Conservation (phyloP, 257 asterid species). For the Solanum clarkiae region DNA sequence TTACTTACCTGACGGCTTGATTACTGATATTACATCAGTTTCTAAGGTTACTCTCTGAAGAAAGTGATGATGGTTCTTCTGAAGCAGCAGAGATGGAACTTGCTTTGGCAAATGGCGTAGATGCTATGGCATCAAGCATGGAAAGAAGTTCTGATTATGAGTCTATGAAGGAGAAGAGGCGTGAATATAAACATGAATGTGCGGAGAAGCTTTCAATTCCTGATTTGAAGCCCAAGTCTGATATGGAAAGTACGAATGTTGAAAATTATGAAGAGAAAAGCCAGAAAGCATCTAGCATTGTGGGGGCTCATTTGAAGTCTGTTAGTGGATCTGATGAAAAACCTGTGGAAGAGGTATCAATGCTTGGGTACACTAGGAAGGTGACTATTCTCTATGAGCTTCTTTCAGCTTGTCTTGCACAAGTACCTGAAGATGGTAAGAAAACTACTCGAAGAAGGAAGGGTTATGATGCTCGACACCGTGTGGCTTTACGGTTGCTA, state of each 20-base stretch:
- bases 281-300: slow-evolving; percentile 24
- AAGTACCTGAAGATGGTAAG: slow-evolving; percentile 37
- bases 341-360: slow-evolving; percentile 48
- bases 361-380: slow-evolving; percentile 60
- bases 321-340: slow-evolving; percentile 29
- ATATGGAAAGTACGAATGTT: slow-evolving; percentile 6
- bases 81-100: slow-evolving; percentile 47
- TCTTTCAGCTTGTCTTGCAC: slow-evolving; percentile 76
- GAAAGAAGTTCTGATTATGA: slow-evolving; percentile 29
- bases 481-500: slow-evolving; percentile 71
- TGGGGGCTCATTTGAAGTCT: slow-evolving; percentile 19
- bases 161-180: slow-evolving; percentile 53
- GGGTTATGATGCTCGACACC: slow-evolving; percentile 89
- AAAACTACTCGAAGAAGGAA: slow-evolving; percentile 30
- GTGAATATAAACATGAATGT: slow-evolving; percentile 51
- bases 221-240: slow-evolving; percentile 21
- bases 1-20: background rate
- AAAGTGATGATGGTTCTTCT: slow-evolving; percentile 30
- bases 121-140: slow-evolving; percentile 61
- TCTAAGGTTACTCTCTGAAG: slow-evolving; percentile 67
- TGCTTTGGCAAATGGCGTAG: slow-evolving; percentile 52
- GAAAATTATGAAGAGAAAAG: slow-evolving; percentile 18
- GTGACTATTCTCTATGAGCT: slow-evolving; percentile 63
- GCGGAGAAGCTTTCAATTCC: slow-evolving; percentile 47
- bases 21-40: slow-evolving; percentile 30